Conservation (phyloP, 2,329 filamentous ascomycete genomes). For the Neofusicoccum ribis region DNA sequence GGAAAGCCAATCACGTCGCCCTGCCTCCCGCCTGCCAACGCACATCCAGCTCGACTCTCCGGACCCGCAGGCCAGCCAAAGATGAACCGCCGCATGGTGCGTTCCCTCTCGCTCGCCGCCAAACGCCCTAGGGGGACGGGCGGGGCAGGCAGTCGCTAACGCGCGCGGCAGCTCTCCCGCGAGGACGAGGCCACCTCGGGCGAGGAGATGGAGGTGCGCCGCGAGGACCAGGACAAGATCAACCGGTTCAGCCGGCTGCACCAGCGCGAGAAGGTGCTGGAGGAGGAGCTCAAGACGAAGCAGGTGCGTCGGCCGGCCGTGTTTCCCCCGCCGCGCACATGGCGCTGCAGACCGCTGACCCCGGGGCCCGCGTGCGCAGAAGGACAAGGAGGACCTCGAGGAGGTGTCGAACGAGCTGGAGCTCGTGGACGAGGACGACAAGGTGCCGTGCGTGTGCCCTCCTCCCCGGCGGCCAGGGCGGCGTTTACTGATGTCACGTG, state of each 20-base stretch:
- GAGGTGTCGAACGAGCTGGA: conserved; percentile 90
- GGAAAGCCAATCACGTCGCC: not conserved
- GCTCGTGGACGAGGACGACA: conserved; percentile 91
- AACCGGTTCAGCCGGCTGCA: conserved; percentile 96
- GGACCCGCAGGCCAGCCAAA: not conserved
- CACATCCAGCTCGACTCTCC: not conserved
- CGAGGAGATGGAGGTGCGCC: conserved; percentile 89
- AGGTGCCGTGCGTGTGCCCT: conserved; percentile 69
- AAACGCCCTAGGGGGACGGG: not conserved
- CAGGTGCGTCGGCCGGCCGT: conserved; percentile 56
- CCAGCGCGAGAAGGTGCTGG: conserved; percentile 74
- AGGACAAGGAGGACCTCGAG: conserved; percentile 97
- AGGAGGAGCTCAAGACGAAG: conserved; percentile 79
- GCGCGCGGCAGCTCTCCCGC: conserved; percentile 71
- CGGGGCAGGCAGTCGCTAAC: conserved; percentile 16
- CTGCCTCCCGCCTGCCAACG: not conserved
- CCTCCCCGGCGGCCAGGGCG: too few species aligned
- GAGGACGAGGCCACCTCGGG: conserved; percentile 79
- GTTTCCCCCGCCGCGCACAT: not conserved
- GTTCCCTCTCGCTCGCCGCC: not conserved
- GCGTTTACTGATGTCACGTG: not conserved
- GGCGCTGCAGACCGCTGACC: not conserved
- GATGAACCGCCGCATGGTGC: conserved; percentile 20
- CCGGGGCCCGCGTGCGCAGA: conserved; percentile 54
- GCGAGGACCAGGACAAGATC: conserved; percentile 98